phyloP scores from a whole-genome alignment of 2,329 filamentous ascomycete species.

The Aspergillus udagawae region DNA sequence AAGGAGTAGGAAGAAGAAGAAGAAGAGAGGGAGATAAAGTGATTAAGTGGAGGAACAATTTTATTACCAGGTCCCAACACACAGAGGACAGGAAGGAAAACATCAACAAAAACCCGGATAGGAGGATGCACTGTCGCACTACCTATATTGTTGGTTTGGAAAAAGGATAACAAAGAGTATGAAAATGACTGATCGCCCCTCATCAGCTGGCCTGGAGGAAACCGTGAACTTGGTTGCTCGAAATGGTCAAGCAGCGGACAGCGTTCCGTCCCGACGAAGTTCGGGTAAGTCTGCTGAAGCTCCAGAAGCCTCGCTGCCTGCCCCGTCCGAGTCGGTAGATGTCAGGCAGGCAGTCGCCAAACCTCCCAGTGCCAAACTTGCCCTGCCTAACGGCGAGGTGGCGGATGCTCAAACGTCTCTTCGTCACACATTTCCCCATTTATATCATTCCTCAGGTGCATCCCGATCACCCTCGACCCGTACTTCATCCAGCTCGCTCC shows the following conservation, averaged over 20 bases:
- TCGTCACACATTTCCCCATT: constrained; percentile 30
- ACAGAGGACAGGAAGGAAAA: not conserved
- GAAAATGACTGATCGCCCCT: constrained; percentile 31
- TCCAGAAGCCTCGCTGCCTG: constrained; percentile 14
- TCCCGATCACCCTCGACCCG: constrained; percentile 36
- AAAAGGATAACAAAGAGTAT: constrained; percentile 17
- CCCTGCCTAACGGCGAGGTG: constrained; percentile 20
- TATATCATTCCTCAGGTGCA: constrained; percentile 33
- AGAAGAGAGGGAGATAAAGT: not conserved
- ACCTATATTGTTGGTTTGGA: constrained; percentile 18
- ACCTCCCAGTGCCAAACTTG: constrained; percentile 22
- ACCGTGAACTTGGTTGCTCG: constrained; percentile 19
- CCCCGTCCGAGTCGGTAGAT: constrained; percentile 20
- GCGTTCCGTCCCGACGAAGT: constrained; percentile 13
- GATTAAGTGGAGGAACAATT: not conserved
- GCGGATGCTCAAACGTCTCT: constrained; percentile 28
- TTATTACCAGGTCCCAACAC: not conserved
- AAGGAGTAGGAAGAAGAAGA: constrained; percentile 1
- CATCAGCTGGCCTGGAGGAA: constrained; percentile 31
- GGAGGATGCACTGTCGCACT: constrained; percentile 29
- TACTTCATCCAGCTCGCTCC: constrained; percentile 41
- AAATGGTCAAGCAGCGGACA: constrained; percentile 21
- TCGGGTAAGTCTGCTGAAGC: constrained; percentile 19
- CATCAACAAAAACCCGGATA: not conserved
- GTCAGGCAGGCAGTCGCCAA: constrained; percentile 19